Evolutionary conservation across 129 eudicot genomes (phyloP), one percentile per base, ranked within the genome.

Genomic region (Centrapalus pauciflorus): DNA sequence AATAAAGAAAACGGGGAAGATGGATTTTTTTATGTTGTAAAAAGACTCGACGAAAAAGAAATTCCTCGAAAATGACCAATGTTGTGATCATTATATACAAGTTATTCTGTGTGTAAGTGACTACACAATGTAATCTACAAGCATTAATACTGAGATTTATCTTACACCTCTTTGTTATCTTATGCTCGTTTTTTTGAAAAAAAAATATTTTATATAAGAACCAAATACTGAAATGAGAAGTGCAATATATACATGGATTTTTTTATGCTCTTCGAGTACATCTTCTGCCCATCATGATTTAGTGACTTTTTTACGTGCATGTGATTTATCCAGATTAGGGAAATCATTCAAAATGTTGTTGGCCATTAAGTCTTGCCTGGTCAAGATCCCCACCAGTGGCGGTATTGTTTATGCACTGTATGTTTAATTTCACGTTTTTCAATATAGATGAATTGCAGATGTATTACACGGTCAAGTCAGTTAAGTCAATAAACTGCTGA

Each of bases 281-380:
- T n/a, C 5, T 46, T 0, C 61, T 49, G 26, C 46, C 7, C 37
- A 37, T 25, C 12, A 71, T 24, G 37, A 40, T 38, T 80, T 32
- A 69, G 30, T 28, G 73, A 38, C 75, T 80, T 80, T 76, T 37
- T 70, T 66, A 61, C 80, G 30, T 46, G 77, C 80, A 58, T 50
- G 65, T 49, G 84, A 59, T 52, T 55, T 80, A 30, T 55, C 66
- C 16, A 80, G 76, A 57, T 80, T 74, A 32, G 84, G 84, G 58
- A 80, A 80, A 1, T 33, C 84, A 66, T 37, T 76, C 57, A 68
- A 73, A 64, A 87, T 87, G 79, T 87, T 84, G 77, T 84, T 87
- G 52, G 95, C 81, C 67, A 82, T 84, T 81, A 87, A 66, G 73
- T 87, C 95, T 72, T 87, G 90, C 78, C 95, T 87, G 52, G 95